Evolutionary conservation across 257 asterid genomes (phyloP).

Genomic region (Ilex aquifolium): DNA sequence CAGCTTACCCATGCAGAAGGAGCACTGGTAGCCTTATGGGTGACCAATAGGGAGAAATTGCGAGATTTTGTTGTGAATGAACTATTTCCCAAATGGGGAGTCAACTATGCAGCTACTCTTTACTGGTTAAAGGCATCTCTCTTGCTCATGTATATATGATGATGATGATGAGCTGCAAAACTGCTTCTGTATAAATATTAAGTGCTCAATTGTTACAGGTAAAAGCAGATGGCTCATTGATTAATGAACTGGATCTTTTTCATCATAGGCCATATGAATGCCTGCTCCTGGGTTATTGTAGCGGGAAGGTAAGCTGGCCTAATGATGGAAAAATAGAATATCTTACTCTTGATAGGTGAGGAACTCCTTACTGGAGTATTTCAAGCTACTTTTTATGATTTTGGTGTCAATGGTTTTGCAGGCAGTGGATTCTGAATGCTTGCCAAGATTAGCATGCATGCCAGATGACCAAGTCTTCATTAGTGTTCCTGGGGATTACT

Average conservation of each 20-base stretch:
- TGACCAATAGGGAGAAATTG: slow-evolving; percentile 82
- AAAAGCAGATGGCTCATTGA: slow-evolving; percentile 67
- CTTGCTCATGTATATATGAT: neutral
- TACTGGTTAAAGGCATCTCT: slow-evolving; percentile 82
- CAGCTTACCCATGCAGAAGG: slow-evolving; percentile 67
- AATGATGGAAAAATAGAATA: too few species aligned
- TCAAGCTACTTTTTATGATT: neutral
- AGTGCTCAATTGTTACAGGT: slow-evolving; percentile 38
- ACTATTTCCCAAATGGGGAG: slow-evolving; percentile 85
- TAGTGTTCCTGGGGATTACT: slow-evolving; percentile 92
- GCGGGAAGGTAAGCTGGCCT: slow-evolving; percentile 35
- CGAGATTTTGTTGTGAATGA: slow-evolving; percentile 76
- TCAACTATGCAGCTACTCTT: slow-evolving; percentile 58
- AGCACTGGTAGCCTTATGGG: slow-evolving; percentile 89
- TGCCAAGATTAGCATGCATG: slow-evolving; percentile 21
- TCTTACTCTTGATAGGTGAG: too few species aligned
- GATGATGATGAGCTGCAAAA: too few species aligned
- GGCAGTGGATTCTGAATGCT: slow-evolving; percentile 37
- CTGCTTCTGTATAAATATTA: neutral
- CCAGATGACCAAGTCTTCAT: slow-evolving; percentile 62
- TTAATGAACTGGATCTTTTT: slow-evolving; percentile 80
- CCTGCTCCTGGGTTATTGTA: slow-evolving; percentile 67
- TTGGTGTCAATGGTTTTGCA: slow-evolving; percentile 26
- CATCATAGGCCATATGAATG: slow-evolving; percentile 97
- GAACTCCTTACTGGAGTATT: too few species aligned